Base-by-base conservation (phyloP, 2,329 filamentous ascomycete genomes). In the Colletotrichum tanaceti region DNA sequence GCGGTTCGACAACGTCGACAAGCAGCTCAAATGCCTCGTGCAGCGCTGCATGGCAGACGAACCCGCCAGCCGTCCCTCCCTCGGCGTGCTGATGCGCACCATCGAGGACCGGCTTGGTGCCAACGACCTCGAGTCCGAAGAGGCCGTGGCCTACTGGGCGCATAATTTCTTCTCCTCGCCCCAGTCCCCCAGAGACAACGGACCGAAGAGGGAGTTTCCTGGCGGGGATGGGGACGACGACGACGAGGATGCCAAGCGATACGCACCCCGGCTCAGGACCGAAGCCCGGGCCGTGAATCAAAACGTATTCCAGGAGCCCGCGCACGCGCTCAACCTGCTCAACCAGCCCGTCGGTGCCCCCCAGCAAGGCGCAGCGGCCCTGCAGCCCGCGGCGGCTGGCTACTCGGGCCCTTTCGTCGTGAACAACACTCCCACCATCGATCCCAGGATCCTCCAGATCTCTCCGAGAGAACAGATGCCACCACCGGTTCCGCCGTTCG, bases 1-100 rank as follows among this genome's bases (percentile, higher is more conserved):
- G 18, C 28, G 53, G 5, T 73, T 67, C 38, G 10, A 14, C 7
- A 16, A 46, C 5, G 44, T 75, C 16, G 77, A 78, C 14, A 2
- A n/a, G 1, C 58, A 72, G 9, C 63, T 79, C 5, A 72, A 70
- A 32, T 65, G 74, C 2, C 58, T 71, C 3, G 38, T 79, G 24
- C 58, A 70, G 43, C 68, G 59, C 13, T 79, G 77, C 61, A 63
- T 76, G 64, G 73, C 70, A 35, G 71, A 76, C 16, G 55, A 69
- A 2, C 77, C 77, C 0, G 14, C 47, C 24, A 71, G 75, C 6
- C 75, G 77, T 0, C 77, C 77, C 9, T 52, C 24, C 5, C 65
- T 78, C 11, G 20, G 68, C 38, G 39, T 65, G 1, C 70, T 79
- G 18, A 63, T 76, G 10, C 60, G 49, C 4, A 50, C 53, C 18